These are phyloP conservation scores for Cichorium intybus DNA, from an alignment of 140 eudicot species.

Conservation along the genomic window DNA sequence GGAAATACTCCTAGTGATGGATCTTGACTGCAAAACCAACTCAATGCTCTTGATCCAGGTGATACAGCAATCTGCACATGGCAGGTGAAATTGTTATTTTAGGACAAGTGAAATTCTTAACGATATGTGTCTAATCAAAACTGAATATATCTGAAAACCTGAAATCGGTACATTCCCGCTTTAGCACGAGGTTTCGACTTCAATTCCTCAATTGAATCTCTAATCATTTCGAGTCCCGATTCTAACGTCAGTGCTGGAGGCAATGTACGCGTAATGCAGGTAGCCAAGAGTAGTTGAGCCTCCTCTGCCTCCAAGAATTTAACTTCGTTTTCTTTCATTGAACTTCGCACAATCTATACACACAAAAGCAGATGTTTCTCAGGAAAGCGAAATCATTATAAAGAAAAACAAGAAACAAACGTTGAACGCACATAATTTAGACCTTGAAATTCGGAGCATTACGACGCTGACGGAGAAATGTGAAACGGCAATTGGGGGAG, in stretches of 20 bases:
- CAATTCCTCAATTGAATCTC: conserved; percentile 54
- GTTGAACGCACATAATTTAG: neutral
- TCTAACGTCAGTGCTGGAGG: conserved; percentile 79
- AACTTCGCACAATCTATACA: conserved; percentile 40
- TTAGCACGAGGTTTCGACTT: conserved; percentile 46
- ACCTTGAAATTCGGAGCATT: conserved; percentile 34
- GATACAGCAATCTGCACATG: conserved; percentile 76
- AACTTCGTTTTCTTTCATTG: conserved; percentile 22
- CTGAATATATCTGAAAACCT: conserved; percentile 39
- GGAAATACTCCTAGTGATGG: conserved; percentile 71
- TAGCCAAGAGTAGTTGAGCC: conserved; percentile 56
- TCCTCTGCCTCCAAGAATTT: conserved; percentile 44
- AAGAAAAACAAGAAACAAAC: neutral
- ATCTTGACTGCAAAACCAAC: conserved; percentile 81
- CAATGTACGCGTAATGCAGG: conserved; percentile 74
- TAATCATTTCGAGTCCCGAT: conserved; percentile 53
- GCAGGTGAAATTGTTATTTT: neutral
- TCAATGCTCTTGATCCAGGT: conserved; percentile 80
- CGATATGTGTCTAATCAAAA: neutral
- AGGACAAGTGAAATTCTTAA: neutral
- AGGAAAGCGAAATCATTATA: neutral
- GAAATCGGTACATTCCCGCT: conserved; percentile 75
- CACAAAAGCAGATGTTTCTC: neutral
- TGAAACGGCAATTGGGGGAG: conserved; percentile 18
- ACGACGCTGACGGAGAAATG: conserved; percentile 9